phyloP scores from a whole-genome alignment of 2,329 filamentous ascomycete species.

The Paecilomyces sp. region DNA sequence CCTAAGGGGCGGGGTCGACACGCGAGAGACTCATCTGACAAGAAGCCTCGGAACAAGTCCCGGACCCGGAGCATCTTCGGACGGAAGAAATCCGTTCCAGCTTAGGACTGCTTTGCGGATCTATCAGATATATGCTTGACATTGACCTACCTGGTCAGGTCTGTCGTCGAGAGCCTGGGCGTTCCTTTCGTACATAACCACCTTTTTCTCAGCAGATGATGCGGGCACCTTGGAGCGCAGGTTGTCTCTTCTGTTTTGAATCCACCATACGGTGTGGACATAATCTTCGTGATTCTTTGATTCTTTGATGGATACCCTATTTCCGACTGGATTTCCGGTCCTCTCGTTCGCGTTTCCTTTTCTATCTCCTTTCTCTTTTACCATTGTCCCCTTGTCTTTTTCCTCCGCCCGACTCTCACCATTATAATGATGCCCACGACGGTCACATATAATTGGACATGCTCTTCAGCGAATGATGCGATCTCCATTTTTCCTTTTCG shows the following conservation, averaged over 20 bases:
- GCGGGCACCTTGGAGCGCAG: background rate
- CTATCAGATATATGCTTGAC: background rate
- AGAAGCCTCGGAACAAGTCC: conserved; percentile 68
- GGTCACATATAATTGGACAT: conserved; percentile 7
- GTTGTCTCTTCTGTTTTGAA: conserved; percentile 3
- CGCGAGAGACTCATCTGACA: conserved; percentile 43
- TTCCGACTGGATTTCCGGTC: background rate
- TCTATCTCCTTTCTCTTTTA: conserved; percentile 4
- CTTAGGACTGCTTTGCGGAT: background rate
- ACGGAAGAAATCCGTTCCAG: conserved; percentile 41
- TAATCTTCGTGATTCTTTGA: conserved; percentile 9
- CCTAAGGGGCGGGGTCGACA: conserved; percentile 25
- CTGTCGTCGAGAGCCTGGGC: background rate
- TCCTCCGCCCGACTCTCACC: conserved; percentile 4
- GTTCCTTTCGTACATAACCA: background rate
- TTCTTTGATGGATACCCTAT: conserved; percentile 17
- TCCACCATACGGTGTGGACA: background rate
- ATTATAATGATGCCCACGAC: conserved; percentile 14
- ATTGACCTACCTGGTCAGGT: background rate
- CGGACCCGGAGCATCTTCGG: conserved; percentile 68
- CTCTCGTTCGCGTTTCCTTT: conserved; percentile 3
- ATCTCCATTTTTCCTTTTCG: background rate
- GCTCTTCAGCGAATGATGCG: conserved; percentile 8
- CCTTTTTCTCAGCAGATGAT: background rate
- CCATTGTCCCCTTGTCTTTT: conserved; percentile 1